Percentiles rank a stretch among this genome's conserved stretches.
These are phyloP conservation scores for Salix viminalis DNA, from an alignment of 345 rosid species.

Conservation along the genomic window DNA sequence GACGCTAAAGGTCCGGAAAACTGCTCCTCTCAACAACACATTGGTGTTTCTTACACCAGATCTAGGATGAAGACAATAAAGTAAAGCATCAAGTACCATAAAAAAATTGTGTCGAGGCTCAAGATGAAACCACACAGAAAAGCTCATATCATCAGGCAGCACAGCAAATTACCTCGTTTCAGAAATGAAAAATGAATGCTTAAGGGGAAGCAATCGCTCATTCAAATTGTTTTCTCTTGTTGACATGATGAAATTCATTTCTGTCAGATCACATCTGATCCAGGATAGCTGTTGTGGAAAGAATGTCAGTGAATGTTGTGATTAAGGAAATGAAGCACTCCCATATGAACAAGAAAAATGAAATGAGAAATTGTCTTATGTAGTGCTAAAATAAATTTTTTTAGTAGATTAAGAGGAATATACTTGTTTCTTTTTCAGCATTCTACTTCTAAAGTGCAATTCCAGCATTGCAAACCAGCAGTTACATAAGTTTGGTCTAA, in stretches of 20 bases:
- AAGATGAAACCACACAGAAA: not conserved
- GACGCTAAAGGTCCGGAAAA: slow-evolving; percentile 42
- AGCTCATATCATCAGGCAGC: not conserved
- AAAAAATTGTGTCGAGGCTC: not conserved
- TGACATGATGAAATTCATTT: slow-evolving; percentile 42
- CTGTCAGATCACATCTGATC: slow-evolving; percentile 42
- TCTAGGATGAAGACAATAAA: slow-evolving; percentile 20
- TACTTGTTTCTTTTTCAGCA: not conserved
- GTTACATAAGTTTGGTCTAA: too few species aligned
- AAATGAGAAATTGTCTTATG: not conserved
- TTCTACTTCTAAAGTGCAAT: not conserved
- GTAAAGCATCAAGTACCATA: not conserved
- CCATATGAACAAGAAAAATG: not conserved
- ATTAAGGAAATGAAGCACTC: not conserved
- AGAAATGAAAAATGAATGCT: slow-evolving; percentile 37
- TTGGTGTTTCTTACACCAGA: slow-evolving; percentile 32
- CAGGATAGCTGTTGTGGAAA: slow-evolving; percentile 38
- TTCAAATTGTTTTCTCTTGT: slow-evolving; percentile 28
- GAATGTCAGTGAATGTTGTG: not conserved
- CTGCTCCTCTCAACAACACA: slow-evolving; percentile 29
- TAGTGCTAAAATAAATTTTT: not conserved
- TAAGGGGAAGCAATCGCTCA: slow-evolving; percentile 40
- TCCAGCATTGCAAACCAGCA: not conserved
- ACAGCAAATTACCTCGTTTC: slow-evolving; percentile 36
- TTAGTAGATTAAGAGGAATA: not conserved